Conservation (phyloP, 2,329 filamentous ascomycete genomes). For the Bipolaris cookei region DNA sequence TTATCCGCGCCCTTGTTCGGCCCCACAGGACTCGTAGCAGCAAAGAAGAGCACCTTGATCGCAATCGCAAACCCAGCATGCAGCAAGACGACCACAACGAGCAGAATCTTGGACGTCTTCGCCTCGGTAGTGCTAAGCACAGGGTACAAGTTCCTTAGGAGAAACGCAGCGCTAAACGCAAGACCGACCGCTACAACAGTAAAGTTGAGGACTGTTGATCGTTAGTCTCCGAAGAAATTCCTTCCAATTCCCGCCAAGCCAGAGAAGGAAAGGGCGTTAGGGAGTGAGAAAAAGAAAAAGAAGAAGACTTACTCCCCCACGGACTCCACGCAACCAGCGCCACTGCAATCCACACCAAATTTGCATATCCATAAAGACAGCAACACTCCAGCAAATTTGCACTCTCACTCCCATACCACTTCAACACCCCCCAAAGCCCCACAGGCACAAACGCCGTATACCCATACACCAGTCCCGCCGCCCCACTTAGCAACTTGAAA, state of each 20-base stretch:
- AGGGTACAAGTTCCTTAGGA: conserved; percentile 61
- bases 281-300: not conserved
- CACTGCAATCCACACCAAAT: conserved; percentile 96
- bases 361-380: conserved; percentile 94
- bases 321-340: conserved; percentile 90
- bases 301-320: conserved; percentile 62
- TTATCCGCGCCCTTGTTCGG: conserved; percentile 34
- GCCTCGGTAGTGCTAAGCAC: conserved; percentile 91
- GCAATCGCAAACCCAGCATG: conserved; percentile 90
- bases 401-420: conserved; percentile 93
- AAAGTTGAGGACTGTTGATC: conserved; percentile 75
- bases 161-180: conserved; percentile 47
- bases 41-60: conserved; percentile 97
- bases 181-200: conserved; percentile 78
- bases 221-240: not conserved
- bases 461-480: conserved; percentile 91
- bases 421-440: conserved; percentile 82
- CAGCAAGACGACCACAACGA: conserved; percentile 81
- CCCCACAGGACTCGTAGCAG: conserved; percentile 57
- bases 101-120: conserved; percentile 85
- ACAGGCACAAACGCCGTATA: conserved; percentile 85
- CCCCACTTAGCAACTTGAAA: conserved; percentile 85
- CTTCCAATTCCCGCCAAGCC: too few relatives aligned
- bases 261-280: not conserved
- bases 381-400: conserved; percentile 95